Percentiles rank a stretch among this genome's conserved stretches.
These are phyloP conservation scores for Didymella sp. DNA, from an alignment of 2,329 filamentous ascomycete species.

Conservation along the genomic window DNA sequence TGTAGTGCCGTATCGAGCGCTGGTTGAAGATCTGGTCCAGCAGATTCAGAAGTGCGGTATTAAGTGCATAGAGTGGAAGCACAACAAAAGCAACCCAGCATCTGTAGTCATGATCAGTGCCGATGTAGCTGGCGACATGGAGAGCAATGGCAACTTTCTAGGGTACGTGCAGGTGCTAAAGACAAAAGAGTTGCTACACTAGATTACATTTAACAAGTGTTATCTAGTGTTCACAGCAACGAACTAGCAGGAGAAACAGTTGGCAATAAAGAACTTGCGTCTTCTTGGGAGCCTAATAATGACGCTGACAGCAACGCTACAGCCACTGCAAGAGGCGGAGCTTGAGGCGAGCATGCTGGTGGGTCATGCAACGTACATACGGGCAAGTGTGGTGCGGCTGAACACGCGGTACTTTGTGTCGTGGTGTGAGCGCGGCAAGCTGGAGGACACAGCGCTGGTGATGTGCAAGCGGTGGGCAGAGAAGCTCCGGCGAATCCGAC, in stretches of 20 bases:
- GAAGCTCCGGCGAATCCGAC: too few relatives aligned
- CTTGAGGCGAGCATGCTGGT: not conserved
- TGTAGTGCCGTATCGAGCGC: slow-evolving; percentile 25
- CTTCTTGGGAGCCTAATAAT: not conserved
- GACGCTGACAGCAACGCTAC: not conserved
- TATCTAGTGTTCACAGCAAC: not conserved
- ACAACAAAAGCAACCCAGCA: slow-evolving; percentile 17
- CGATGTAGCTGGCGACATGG: too few relatives aligned
- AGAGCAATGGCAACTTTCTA: too few relatives aligned
- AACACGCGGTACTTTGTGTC: too few relatives aligned
- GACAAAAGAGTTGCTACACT: not conserved
- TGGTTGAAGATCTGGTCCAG: slow-evolving; percentile 21
- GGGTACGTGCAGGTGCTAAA: not conserved
- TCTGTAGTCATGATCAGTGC: not conserved
- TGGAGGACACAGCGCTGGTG: too few relatives aligned
- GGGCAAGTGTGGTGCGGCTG: too few relatives aligned
- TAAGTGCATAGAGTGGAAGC: slow-evolving; percentile 10
- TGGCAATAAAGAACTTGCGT: not conserved
- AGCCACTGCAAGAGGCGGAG: not conserved
- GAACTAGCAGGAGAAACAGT: too few relatives aligned
- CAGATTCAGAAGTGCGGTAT: slow-evolving; percentile 3
- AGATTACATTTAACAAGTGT: not conserved
- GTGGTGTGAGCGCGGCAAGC: too few relatives aligned
- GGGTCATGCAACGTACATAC: not conserved
- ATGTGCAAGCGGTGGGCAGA: too few relatives aligned